Conservation (phyloP, 2,329 filamentous ascomycete genomes). For the Pseudogymnoascus sp. region DNA sequence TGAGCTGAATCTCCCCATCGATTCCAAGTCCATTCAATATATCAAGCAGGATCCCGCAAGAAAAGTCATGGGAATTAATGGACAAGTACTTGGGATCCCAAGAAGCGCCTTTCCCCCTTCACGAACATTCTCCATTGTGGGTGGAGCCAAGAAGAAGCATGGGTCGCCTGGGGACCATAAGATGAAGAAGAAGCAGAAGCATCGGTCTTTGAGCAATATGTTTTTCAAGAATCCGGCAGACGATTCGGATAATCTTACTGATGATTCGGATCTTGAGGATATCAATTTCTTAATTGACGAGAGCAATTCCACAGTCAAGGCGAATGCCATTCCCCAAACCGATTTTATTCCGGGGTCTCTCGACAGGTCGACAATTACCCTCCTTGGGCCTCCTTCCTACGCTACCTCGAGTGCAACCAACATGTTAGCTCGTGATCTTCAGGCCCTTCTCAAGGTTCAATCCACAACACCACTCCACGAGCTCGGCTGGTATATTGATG, state of each 20-base stretch:
- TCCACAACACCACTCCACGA: slow-evolving; percentile 48
- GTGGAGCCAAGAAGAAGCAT: not conserved
- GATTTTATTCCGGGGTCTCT: slow-evolving; percentile 62
- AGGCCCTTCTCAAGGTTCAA: slow-evolving; percentile 56
- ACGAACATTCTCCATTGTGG: not conserved
- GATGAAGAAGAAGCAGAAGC: slow-evolving; percentile 14
- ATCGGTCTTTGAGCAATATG: not conserved
- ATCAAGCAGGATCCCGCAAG: slow-evolving; percentile 16
- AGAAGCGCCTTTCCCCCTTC: slow-evolving; percentile 18
- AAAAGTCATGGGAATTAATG: slow-evolving; percentile 18
- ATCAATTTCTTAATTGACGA: slow-evolving; percentile 6
- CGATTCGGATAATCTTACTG: not conserved
- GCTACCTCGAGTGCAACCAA: slow-evolving; percentile 53
- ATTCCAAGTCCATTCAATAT: not conserved
- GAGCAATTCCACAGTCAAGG: slow-evolving; percentile 3
- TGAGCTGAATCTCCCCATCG: not conserved
- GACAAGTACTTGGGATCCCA: slow-evolving; percentile 1
- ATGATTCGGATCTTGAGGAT: slow-evolving; percentile 4
- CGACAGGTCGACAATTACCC: slow-evolving; percentile 50
- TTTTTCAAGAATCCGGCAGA: not conserved
- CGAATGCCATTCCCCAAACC: slow-evolving; percentile 27
- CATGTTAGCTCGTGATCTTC: slow-evolving; percentile 56
- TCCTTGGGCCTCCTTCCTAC: slow-evolving; percentile 57
- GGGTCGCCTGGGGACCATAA: not conserved
- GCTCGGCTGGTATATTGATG: slow-evolving; percentile 78